These are phyloP conservation scores for Termitomyces sp. DNA, from an alignment of 768 basidiomycete species.

Conservation along the genomic window DNA sequence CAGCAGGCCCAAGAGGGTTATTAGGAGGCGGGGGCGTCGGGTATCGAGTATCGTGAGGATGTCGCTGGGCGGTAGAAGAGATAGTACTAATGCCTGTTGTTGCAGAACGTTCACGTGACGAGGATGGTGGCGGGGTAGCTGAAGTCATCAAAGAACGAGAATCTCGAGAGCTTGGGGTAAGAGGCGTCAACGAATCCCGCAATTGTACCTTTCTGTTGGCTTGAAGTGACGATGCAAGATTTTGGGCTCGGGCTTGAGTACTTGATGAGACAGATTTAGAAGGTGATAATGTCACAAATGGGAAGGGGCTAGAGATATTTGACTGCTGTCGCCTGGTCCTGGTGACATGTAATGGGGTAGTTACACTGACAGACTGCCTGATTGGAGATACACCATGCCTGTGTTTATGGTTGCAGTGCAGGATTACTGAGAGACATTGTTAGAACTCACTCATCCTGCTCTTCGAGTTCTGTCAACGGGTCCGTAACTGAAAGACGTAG, in stretches of 20 bases:
- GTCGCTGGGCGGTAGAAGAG: slow-evolving; percentile 4
- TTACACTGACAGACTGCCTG: neutral
- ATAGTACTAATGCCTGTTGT: slow-evolving; percentile 6
- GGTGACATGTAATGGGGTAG: neutral
- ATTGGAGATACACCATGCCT: neutral
- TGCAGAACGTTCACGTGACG: slow-evolving; percentile 12
- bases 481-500: slow-evolving; percentile 5
- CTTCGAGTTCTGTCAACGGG: neutral
- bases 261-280: neutral
- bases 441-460: neutral
- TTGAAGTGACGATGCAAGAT: neutral
- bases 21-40: slow-evolving; percentile 36
- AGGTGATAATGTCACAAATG: slow-evolving; percentile 12
- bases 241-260: neutral
- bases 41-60: slow-evolving; percentile 17
- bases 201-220: neutral
- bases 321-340: neutral
- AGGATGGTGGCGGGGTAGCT: neutral
- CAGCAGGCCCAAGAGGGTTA: slow-evolving; percentile 48
- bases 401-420: neutral
- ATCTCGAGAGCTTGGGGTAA: slow-evolving; percentile 1
- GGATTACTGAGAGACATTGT: neutral
- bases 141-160: slow-evolving; percentile 6
- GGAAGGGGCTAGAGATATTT: slow-evolving; percentile 6
- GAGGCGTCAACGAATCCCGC: slow-evolving; percentile 1